Base-by-base conservation (phyloP, 2,329 filamentous ascomycete species). In the Epicoccum nigrum region DNA sequence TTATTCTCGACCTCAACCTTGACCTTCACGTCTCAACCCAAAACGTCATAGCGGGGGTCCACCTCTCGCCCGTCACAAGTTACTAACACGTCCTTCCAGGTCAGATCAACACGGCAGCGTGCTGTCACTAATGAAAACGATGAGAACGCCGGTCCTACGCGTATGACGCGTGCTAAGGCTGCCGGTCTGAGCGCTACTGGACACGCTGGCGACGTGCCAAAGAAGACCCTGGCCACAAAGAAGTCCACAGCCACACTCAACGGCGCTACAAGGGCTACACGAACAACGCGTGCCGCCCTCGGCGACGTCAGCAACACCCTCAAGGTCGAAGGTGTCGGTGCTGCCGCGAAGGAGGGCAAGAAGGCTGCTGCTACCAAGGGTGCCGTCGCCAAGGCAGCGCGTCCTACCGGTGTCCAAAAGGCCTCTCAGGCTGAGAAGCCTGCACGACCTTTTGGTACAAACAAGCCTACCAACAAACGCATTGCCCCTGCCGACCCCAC, bases 261-360 rank as follows among this genome's bases (percentile, higher is more conserved):
- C 23, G 67, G 80, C 40, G 72, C 76, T 39, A 80, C 60, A 44
- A 64, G 62, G 54, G 23, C 23, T 25, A 71, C 80, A 54, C 83
- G 88, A 69, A 54, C 51, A 32, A 94, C 89, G 79, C 90, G 94
- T 70, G 84, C 88, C 65, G 92, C 90, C 40, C 83, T 99, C 30
- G 92, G 90, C 51, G 94, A 99, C 79, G 89, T 97, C 64, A 97
- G 92, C 83, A 99, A 99, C 77, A 88, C 96, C 58, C 86, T 86
- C 65, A 97, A 97, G 75, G 82, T 83, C 39, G 89, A 90, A 16
- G 54, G 45, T 28, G 55, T 60, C 13, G 68, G 62, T 55, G 62
- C 60, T 39, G 65, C 48, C 45, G 80, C 76, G 5, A 78, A 75
- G 51, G 76, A 74, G 65, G 84, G 82, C 62, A 96, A 95, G 81